Percentiles rank a stretch among this genome's conserved stretches.
phyloP scores from a whole-genome alignment of 1,284 basidiomycete species.

The Apiotrichum laibachii region DNA sequence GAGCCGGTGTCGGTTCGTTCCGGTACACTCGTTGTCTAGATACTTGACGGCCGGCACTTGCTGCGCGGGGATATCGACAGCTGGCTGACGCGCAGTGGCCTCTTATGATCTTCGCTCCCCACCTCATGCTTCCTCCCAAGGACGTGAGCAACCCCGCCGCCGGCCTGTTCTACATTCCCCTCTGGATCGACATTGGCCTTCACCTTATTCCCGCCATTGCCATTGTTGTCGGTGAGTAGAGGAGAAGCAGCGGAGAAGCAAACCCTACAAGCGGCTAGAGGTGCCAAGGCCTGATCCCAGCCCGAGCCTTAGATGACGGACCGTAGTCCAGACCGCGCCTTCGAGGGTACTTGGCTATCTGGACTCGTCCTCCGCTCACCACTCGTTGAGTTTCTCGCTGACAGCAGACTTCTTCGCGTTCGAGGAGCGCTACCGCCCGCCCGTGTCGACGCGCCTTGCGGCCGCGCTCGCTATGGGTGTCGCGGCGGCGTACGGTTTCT shows the following conservation, averaged over 20 bases:
- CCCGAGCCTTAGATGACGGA: too few relatives aligned
- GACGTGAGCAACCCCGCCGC: conserved; percentile 25
- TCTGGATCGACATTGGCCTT: conserved; percentile 60
- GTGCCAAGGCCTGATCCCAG: too few relatives aligned
- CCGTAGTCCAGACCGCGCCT: too few relatives aligned
- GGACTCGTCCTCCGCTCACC: too few relatives aligned
- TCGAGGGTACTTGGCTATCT: too few relatives aligned
- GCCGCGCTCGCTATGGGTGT: conserved; percentile 54
- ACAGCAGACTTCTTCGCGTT: conserved; percentile 65
- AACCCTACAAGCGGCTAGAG: too few relatives aligned
- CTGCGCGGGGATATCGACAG: not conserved
- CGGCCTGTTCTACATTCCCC: conserved; percentile 57
- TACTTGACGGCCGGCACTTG: too few relatives aligned
- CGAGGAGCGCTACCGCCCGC: conserved; percentile 61
- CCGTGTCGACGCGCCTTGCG: conserved; percentile 54
- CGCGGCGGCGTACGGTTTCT: conserved; percentile 60
- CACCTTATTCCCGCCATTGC: conserved; percentile 64
- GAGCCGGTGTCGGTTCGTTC: not conserved
- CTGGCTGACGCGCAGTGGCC: conserved; percentile 35
- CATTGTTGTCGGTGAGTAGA: conserved; percentile 54
- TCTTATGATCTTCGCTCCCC: conserved; percentile 34
- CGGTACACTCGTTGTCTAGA: not conserved
- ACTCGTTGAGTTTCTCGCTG: too few relatives aligned
- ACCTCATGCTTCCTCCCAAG: conserved; percentile 41
- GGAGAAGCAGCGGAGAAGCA: too few relatives aligned